Base-by-base conservation (phyloP, 352 stramenopile genomes). In the Globisporangium perplexum region DNA sequence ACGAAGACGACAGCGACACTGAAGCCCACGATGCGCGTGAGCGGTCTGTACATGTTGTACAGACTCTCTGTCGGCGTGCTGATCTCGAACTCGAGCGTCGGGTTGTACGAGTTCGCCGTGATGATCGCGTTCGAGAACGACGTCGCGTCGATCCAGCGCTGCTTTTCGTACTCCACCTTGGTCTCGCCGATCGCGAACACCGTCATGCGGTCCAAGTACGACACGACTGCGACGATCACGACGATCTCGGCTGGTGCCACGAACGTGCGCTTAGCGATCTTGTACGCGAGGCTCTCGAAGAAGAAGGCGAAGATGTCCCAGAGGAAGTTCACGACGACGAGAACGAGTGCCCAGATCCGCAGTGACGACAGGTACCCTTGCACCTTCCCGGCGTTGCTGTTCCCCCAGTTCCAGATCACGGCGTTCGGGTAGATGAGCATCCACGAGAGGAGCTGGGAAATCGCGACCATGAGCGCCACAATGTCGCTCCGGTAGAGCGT, bases 351-450 rank as follows among this genome's bases (percentile, higher is more conserved):
- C 62, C 68, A 80, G 3, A 71, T 31, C 23, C 62, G 65, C 15
- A 71, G 15, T 17, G 46, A 62, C 17, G 67, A 80, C 1, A 87
- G 31, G 4, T 72, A 65, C 3, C 66, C 70, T 41, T 85, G 68
- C 15, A 74, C 26, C 48, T 65, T 66, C 28, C 51, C 60, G 8
- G 50, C 46, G 4, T 33, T 41, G 3, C 69, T 78, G 49, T 51
- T 55, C 42, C 67, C 69, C 51, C 74, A 75, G 10, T 59, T 67
- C 57, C 68, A 83, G 22, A 82, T 69, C 36, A 74, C 62, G 26
- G 73, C 62, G 30, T 83, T 76, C 2, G 72, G 73, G 20, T 82
- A 50, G 26, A 65, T 60, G 3, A 76, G 55, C 18, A 75, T 50
- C 78, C 78, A 87, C 24, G 74, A 89, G 46, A 36, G 11, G n/a